These are phyloP conservation scores for Xerocomus alliaceus DNA, from an alignment of 1,284 basidiomycete species.

Conservation along the genomic window DNA sequence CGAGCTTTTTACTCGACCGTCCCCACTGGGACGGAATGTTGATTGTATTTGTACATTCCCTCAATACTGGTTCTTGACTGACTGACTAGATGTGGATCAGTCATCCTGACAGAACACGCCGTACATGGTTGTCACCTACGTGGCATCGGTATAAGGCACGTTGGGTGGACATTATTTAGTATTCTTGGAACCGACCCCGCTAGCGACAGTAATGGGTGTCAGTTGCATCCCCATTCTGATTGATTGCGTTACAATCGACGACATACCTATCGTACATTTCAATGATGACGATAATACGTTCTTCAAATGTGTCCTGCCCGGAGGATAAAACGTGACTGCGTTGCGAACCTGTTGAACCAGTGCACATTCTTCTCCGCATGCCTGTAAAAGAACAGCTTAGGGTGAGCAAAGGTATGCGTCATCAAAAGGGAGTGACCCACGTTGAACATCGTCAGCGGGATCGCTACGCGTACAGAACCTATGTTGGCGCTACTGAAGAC, in stretches of 20 bases:
- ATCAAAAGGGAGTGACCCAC: conserved; percentile 29
- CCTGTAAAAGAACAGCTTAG: conserved; percentile 40
- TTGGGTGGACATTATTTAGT: too few species aligned
- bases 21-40: too few species aligned
- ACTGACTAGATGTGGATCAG: too few species aligned
- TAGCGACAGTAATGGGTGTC: too few species aligned
- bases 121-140: too few species aligned
- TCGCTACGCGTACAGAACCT: conserved; percentile 41
- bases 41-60: too few species aligned
- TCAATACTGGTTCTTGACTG: too few species aligned
- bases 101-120: too few species aligned
- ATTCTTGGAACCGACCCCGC: too few species aligned
- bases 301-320: background rate
- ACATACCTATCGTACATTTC: conserved; percentile 17
- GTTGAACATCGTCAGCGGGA: conserved; percentile 33
- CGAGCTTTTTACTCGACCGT: too few species aligned
- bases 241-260: background rate
- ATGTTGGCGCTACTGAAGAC: conserved; percentile 41
- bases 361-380: conserved; percentile 61
- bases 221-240: too few species aligned
- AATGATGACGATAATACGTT: background rate
- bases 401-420: conserved; percentile 31
- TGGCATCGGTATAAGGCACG: too few species aligned
- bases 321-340: conserved; percentile 8
- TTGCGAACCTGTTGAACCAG: conserved; percentile 57